These are phyloP conservation scores for Citrus inodora DNA, from an alignment of 345 rosid species.

Conservation along the genomic window DNA sequence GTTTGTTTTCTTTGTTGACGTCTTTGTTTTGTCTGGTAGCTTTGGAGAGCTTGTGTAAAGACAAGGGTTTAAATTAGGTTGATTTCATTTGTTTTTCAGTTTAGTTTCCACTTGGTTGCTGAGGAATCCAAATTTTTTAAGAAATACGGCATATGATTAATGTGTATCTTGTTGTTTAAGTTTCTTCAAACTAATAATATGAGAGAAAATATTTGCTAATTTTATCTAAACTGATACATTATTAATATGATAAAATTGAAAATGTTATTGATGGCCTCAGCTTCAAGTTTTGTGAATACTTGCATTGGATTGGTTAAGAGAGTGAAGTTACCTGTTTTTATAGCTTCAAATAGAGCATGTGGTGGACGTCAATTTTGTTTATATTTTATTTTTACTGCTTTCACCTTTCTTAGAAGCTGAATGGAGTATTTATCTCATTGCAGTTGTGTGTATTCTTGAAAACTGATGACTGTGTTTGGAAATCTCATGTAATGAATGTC, in stretches of 20 bases:
- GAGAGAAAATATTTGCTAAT: not conserved
- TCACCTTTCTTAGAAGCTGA: not conserved
- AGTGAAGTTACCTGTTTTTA: not conserved
- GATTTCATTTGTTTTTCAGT: constrained; percentile 12
- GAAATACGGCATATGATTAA: not conserved
- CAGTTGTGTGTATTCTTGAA: not conserved
- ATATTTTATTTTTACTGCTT: not conserved
- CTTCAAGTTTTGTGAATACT: not conserved
- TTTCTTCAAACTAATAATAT: too few relatives aligned
- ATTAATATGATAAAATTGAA: not conserved
- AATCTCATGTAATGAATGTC: constrained; percentile 10
- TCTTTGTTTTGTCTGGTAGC: constrained; percentile 21
- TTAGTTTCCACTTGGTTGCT: constrained; percentile 17
- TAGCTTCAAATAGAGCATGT: not conserved
- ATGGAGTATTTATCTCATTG: not conserved
- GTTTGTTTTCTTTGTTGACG: constrained; percentile 18
- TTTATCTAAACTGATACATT: not conserved
- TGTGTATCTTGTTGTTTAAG: not conserved
- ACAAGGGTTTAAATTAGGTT: constrained; percentile 9
- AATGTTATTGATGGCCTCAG: not conserved
- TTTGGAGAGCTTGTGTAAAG: constrained; percentile 3
- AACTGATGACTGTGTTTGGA: constrained; percentile 6
- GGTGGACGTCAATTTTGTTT: not conserved
- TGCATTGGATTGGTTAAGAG: not conserved
- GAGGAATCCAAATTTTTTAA: constrained; percentile 19